Evolutionary conservation across 306 rosid species (phyloP), one percentile per base, ranked within the genome.

Genomic region (Cicer chorassanicum): DNA sequence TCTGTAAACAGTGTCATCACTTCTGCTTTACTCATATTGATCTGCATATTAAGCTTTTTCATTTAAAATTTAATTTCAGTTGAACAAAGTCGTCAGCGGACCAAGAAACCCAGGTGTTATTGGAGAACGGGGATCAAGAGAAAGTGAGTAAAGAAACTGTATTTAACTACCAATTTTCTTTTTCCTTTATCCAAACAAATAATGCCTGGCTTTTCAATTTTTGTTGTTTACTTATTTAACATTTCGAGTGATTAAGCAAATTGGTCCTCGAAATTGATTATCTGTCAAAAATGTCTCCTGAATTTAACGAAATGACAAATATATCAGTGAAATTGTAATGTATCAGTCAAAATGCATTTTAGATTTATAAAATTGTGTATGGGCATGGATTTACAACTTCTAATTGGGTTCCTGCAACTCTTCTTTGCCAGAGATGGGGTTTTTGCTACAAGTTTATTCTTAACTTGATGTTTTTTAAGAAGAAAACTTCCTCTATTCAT

Each of bases 111-210:
- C 94, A 7, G 98, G 98, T 62, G 92, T 93, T 75, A 93, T 93
- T 65, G 98, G 98, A 60, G 98, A 93, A 12, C 87, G 98, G 40
- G 98, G 98, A 83, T 93, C 98, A 51, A 82, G 97, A 78, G 98
- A 93, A 87, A 93, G 98, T 93, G 76, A 88, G 98, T 89, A 43
- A 65, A 78, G 65, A 39, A 57, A 41, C 65, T 65, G 11, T 72
- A 54, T 42, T 48, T 50, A 43, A 64, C 55, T 41, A 4, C 18
- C 41, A 11, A 44, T 48, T 68, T 57, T 6, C 19, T 34, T 60
- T 61, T 82, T 59, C 9, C 53, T 55, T 68, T 54, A 57, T 74
- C 4, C 53, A 69, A 46, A 49, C 46, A 21, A 75, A 50, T 57
- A 9, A 40, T 14, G 9, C 48, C 8, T 38, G 18, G 13, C 70